Evolutionary conservation across 768 basidiomycete genomes (phyloP).

Genomic region (Auriculariales sp.): DNA sequence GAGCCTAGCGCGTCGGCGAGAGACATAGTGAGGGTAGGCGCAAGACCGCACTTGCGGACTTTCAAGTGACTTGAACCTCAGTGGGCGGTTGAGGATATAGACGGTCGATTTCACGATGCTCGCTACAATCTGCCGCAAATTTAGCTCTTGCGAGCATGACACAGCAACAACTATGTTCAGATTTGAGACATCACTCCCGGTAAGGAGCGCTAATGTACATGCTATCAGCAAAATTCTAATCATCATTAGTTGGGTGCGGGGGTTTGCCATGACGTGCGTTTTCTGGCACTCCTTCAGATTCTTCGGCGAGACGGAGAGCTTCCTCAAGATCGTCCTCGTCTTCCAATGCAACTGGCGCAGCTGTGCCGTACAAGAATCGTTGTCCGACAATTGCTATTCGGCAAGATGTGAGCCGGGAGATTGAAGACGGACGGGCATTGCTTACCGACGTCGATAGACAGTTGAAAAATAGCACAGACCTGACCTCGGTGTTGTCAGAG

Average conservation of each 20-base stretch:
- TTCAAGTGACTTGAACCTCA: too few relatives aligned
- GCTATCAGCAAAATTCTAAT: too few relatives aligned
- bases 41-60: too few relatives aligned
- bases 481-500: conserved; percentile 17
- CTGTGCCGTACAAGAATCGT: conserved; percentile 58
- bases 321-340: conserved; percentile 57
- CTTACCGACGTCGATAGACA: conserved; percentile 66
- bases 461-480: conserved; percentile 68
- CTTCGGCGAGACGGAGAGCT: conserved; percentile 51
- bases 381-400: conserved; percentile 53
- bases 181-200: too few relatives aligned
- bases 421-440: conserved; percentile 1
- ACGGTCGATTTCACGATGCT: too few relatives aligned
- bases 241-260: too few relatives aligned
- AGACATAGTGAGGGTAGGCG: conserved; percentile 8
- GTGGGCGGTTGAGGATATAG: too few relatives aligned
- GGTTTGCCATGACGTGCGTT: too few relatives aligned
- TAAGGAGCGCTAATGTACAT: too few relatives aligned
- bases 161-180: too few relatives aligned
- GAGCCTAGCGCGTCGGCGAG: conserved; percentile 8
- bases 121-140: too few relatives aligned
- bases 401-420: conserved; percentile 8
- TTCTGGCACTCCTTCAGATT: conserved; percentile 9
- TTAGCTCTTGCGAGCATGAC: too few relatives aligned
- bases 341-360: conserved; percentile 35